phyloP scores from a whole-genome alignment of 1,284 basidiomycete species.

The Marasmius tenuissimus region DNA sequence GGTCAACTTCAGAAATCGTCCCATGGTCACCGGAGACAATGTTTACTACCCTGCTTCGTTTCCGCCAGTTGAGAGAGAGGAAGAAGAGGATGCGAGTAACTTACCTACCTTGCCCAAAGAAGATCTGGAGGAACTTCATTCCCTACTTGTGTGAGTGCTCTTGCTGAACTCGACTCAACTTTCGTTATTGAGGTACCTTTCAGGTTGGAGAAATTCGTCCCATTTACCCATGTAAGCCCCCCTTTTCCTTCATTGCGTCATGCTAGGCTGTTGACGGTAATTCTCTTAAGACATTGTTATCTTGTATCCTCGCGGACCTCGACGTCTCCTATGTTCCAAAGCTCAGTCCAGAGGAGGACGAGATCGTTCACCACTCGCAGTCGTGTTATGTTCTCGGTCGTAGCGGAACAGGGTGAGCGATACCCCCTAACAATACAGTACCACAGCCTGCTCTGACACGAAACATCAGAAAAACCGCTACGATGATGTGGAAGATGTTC shows the following conservation, averaged over 20 bases:
- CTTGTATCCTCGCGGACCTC: slow-evolving; percentile 45
- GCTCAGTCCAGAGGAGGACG: slow-evolving; percentile 54
- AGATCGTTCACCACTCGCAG: slow-evolving; percentile 56
- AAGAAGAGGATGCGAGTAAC: background rate
- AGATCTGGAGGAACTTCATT: slow-evolving; percentile 1
- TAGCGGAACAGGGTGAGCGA: slow-evolving; percentile 66
- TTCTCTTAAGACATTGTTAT: slow-evolving; percentile 45
- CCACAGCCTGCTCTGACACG: background rate
- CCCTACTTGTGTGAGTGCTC: background rate
- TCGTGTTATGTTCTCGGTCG: slow-evolving; percentile 72
- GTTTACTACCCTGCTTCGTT: background rate
- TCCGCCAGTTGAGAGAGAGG: background rate
- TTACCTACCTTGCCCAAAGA: background rate
- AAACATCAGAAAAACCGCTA: slow-evolving; percentile 64
- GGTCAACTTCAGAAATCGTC: slow-evolving; percentile 23
- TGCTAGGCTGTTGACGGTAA: background rate
- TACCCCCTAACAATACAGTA: background rate
- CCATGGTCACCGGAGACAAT: background rate
- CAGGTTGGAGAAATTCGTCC: slow-evolving; percentile 60
- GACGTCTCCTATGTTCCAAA: slow-evolving; percentile 50
- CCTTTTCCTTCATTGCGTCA: background rate
- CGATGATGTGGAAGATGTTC: slow-evolving; percentile 74
- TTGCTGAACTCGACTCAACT: background rate
- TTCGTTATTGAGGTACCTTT: background rate
- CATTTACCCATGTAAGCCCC: slow-evolving; percentile 53